Base-by-base conservation (phyloP, 2,329 filamentous ascomycete genomes). In the Rhinocladiella similis region DNA sequence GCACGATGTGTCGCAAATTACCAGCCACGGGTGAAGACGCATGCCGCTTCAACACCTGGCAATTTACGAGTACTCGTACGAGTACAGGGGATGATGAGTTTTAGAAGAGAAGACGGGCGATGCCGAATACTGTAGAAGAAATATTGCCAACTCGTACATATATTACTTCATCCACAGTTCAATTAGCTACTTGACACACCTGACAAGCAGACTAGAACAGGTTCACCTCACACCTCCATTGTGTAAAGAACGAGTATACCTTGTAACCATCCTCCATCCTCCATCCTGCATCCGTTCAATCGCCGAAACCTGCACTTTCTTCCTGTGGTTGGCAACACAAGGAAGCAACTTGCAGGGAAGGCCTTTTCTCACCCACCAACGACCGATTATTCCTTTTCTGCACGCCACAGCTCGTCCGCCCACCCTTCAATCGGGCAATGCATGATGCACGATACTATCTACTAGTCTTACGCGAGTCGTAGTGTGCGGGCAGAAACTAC, bases 281-380 rank as follows among this genome's bases (percentile, higher is more conserved):
- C n/a, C 29, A 36, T 20, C 43, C 18, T 29, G 29, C 29, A 42
- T 27, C 45, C 54, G 43, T 18, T 25, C 27, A 22, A 38, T 38
- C 51, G 54, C 51, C 54, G 54, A 52, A 20, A 55, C 46, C 33
- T 53, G 51, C 58, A 46, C 33, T 55, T 55, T 55, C 36, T 54
- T 20, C 29, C 46, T 43, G 48, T 49, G 53, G 53, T 50, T 60
- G 57, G 57, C 53, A 53, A 51, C 49, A 52, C 48, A 48, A 46
- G 45, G n/a, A 46, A 48, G n/a, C 35, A 46, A 41, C 53, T 45
- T 46, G 42, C 42, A 45, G 42, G 42, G 42, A 20, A 45, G 16
- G 18, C 18, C 19, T n/a, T 45, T 45, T 45, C 19, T 18, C 20
- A 29, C 3, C 43, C 13, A 46, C 19, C 43, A 14, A 27, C 19